Evolutionary conservation across 768 basidiomycete species (phyloP), one percentile per base, ranked within the genome.

Genomic region (Suillus plorans): DNA sequence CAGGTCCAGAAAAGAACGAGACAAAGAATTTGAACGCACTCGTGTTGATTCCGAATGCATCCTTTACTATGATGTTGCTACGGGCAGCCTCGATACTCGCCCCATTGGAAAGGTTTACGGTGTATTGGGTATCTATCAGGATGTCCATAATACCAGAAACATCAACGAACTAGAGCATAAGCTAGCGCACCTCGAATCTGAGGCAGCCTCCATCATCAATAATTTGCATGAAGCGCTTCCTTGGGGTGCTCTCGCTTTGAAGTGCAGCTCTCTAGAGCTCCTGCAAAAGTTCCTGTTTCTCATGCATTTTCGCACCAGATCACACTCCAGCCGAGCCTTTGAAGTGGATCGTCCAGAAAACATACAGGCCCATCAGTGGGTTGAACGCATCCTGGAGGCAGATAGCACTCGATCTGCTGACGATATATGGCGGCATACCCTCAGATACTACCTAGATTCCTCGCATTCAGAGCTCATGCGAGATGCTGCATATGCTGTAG

Each of bases 231-330:
- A 7, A 34, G 64, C 62, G 9, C 59, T 61, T 47, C 36, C 52
- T n/a, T 18, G 10, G 39, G 37, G 22, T 39, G 36, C 25, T 31
- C 9, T 76, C 31, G 55, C 63, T 20, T n/a, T 78, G n/a, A 68
- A 73, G 25, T 64, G 79, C 36, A 65, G 67, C 14, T 70, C 71
- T 13, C 66, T 80, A 4, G 71, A 75, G 7, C 68, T 63, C 3
- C 64, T 80, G 34, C 70, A 76, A 4, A 79, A 77, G 63, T 79
- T 80, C 58, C 65, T 79, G 14, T 78, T 78, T 63, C 37, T 80
- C 25, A 76, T 79, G 77, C 71, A 76, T 47, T 76, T 72, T 64
- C 74, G 78, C 10, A 66, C 66, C 18, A 66, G 63, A 20, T 67
- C 68, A 3, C 56, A 71, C 4, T 64, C 70, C 14, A 36, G 62